Base-by-base conservation (phyloP, 75 land plant genomes). In the Sequoiadendron giganteum region DNA sequence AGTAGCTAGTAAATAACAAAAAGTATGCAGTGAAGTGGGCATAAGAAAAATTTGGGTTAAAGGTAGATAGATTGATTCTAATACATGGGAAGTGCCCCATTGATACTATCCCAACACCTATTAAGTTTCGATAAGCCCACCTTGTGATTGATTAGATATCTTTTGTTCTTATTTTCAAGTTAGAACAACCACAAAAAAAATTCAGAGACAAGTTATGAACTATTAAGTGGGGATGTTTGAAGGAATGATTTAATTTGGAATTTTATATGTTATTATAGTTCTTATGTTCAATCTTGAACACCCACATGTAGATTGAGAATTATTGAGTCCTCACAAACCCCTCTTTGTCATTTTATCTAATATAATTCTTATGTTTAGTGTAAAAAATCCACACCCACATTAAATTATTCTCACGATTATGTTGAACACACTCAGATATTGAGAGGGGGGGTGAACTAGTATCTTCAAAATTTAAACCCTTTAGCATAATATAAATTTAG, bases 301-400 rank as follows among this genome's bases (percentile, higher is more conserved):
- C 93, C 40, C 93, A 93, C 10, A 92, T 90, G 16, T 90, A 92
- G 75, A 93, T 94, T 95, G 91, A 92, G 94, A 73, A 1, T 72
- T 73, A 11, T 21, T 68, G n/a, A 34, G 34, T 73, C 1, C 77
- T 73, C 32, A 34, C 13, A 73, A 73, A 73, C 0, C 3, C 38
- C 36, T 39, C 38, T 13, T 10, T 73, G 38, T 21, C 0, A 13
- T 32, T 58, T 30, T 32, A 73, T 73, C 77, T 73, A 4, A 3
- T 72, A 4, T 58, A 3, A 58, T 4, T 58, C 21, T 58, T 58
- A 4, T 58, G 61, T 18, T 56, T 19, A 58, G 21, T 58, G 21
- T 18, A 4, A 5, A 58, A 18, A 1, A 58, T 58, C 21, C 21
- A 3, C 25, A 58, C 25, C 21, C 61, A 30, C 11, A 72, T 30